Conservation (phyloP, 2,329 filamentous ascomycete species). For the Cercospora brassicicola region DNA sequence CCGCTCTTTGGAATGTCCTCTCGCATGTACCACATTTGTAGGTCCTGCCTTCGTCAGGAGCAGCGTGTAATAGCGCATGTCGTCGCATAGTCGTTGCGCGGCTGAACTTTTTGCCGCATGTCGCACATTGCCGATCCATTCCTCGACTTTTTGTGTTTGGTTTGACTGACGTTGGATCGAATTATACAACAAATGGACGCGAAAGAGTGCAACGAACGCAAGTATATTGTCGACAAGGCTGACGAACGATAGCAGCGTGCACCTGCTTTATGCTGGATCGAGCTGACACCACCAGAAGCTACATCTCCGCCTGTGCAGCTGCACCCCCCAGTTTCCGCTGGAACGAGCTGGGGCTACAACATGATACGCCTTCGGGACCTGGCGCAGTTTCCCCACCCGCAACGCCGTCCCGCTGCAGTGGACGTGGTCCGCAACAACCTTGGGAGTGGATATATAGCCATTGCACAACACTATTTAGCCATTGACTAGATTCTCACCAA, state of each 20-base stretch:
- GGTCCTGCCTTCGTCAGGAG: background rate
- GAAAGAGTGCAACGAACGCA: background rate
- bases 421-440: no score
- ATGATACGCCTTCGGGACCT: no score
- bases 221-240: background rate
- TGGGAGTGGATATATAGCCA: no score
- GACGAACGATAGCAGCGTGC: background rate
- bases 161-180: background rate
- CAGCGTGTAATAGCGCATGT: background rate
- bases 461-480: no score
- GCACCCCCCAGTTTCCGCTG: background rate
- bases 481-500: no score
- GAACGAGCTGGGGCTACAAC: background rate
- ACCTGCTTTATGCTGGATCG: background rate
- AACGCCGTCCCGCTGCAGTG: no score
- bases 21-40: background rate
- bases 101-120: background rate
- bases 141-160: background rate
- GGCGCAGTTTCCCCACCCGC: no score
- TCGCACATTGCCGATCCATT: background rate
- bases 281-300: background rate
- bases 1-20: background rate
- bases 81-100: background rate
- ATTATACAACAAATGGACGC: background rate
- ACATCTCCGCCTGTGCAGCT: background rate